Evolutionary conservation across 768 basidiomycete species (phyloP).

Genomic region (Leccinum incarnatum): DNA sequence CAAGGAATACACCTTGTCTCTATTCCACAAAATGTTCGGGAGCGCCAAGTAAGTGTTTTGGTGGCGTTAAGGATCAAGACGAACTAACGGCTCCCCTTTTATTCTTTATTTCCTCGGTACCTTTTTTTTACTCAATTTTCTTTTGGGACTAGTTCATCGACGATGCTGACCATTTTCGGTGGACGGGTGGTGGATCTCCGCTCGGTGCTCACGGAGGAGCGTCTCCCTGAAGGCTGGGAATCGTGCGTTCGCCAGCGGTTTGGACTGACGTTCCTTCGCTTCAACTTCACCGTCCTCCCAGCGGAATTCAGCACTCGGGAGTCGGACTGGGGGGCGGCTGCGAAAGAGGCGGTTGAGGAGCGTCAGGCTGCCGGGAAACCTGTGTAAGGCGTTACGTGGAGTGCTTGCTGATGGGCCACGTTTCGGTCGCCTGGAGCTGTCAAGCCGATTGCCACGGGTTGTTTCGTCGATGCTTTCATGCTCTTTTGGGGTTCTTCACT

Average conservation of each 20-base stretch:
- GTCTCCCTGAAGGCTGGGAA: constrained; percentile 72
- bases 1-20: constrained; percentile 50
- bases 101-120: not conserved
- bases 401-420: not conserved
- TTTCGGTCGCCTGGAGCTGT: not conserved
- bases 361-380: too few relatives aligned
- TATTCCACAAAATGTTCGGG: constrained; percentile 62
- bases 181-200: constrained; percentile 57
- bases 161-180: constrained; percentile 66
- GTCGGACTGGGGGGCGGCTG: constrained; percentile 20
- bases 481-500: not conserved
- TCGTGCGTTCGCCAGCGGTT: constrained; percentile 48
- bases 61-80: too few relatives aligned
- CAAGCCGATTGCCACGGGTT: not conserved
- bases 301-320: constrained; percentile 22
- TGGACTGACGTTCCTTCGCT: constrained; percentile 57
- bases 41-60: constrained; percentile 56
- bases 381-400: not conserved
- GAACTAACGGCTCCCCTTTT: not conserved
- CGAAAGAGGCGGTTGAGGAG: not conserved
- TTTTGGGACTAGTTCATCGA: constrained; percentile 49
- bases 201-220: constrained; percentile 59
- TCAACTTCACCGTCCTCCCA: constrained; percentile 43
- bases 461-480: not conserved
- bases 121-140: not conserved